Base-by-base conservation (phyloP, 176 grass and related monocot genomes). In the Lolium multiflorum region DNA sequence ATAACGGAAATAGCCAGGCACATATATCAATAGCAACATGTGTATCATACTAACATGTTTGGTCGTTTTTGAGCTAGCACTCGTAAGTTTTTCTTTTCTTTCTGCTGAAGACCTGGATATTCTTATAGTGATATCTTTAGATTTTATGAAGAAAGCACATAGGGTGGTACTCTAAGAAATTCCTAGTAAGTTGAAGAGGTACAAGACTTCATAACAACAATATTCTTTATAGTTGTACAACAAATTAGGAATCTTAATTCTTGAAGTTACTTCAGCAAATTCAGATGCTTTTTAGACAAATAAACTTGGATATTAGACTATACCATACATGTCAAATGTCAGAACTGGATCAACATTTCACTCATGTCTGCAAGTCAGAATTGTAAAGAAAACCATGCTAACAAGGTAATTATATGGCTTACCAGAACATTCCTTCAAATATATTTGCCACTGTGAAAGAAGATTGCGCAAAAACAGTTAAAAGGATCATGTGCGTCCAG, bases 371-470 rank as follows among this genome's bases (percentile, higher is more conserved):
- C 24, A 55, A 14, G n/a, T 46, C 60, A 13, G 81, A 61, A 51
- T 28, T 74, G 50, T 25, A 74, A 73, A 78, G 21, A 80, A 28
- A 48, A 69, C 25, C 17, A 38, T 0, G 21, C 43, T 58, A 25
- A 57, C 28, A 80, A 61, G 63, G 44, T 52, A 81, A 62, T 43
- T 41, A 63, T 54, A 85, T 67, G 24, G 12, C 87, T 65, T 94
- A 99, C 97, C 97, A 99, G 83, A 99, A 97, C 72, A 99, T 99
- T 71, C 97, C 97, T 92, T 99, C 94, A 80, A 99, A 99, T 91
- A 99, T 99, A 91, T 96, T 99, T 90, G 92, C 97, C n/a, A 99
- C 97, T 12, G 97, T 99, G 72, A 99, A 99, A 69, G 97, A 88
- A 24, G 97, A 99, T 63, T 99, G 97, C 4, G 69, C 90, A 81